These are phyloP conservation scores for Selaginella moellendorffii DNA, from an alignment of 75 land plant genomes.

Conservation along the genomic window DNA sequence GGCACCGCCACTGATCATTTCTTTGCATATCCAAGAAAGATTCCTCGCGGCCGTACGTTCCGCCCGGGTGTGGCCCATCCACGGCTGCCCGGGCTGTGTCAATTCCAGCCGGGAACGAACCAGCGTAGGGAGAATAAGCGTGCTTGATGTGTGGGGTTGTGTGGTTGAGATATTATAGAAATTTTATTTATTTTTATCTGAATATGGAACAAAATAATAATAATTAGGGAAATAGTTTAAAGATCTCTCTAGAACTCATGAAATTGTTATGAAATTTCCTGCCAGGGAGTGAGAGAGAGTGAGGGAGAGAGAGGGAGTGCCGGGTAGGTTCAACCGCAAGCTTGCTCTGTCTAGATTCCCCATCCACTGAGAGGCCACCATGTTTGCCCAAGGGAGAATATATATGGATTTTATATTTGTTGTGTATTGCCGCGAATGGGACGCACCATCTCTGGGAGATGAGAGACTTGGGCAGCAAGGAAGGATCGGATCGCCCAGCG, in stretches of 20 bases:
- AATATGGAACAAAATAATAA: no score
- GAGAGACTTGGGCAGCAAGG: neutral
- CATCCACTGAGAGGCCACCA: neutral
- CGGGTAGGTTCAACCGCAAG: slow-evolving; percentile 1
- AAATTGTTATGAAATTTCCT: no score
- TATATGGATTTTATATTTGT: no score
- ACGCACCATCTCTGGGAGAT: neutral
- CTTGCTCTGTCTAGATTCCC: neutral
- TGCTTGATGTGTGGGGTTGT: neutral
- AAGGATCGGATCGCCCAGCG: neutral
- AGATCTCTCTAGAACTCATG: no score
- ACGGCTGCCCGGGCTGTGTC: no score
- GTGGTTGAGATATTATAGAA: no score
- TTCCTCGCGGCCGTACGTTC: neutral
- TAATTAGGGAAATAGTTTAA: no score
- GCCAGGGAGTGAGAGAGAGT: no score
- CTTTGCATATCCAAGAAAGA: neutral
- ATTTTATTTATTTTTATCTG: no score
- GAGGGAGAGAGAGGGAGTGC: no score
- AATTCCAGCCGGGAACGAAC: neutral
- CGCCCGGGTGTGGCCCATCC: neutral
- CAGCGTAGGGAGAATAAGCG: neutral
- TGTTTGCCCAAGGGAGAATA: neutral
- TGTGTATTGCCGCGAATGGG: no score
- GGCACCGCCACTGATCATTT: neutral